Evolutionary conservation across 345 rosid species (phyloP).

Genomic region (Syzygium grande): DNA sequence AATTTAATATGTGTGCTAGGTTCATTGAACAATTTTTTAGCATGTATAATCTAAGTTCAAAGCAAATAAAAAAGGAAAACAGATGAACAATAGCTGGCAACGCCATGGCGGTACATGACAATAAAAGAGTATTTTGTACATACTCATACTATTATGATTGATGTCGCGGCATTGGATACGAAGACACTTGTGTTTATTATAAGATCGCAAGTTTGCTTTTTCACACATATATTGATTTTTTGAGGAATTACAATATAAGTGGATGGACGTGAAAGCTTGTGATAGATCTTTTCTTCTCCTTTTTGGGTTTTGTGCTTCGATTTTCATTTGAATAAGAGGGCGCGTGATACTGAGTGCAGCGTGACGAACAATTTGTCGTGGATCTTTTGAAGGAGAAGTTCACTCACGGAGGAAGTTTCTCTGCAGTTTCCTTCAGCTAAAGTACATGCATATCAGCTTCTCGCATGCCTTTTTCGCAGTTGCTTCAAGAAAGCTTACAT

Average conservation of each 20-base stretch:
- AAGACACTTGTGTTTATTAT: not conserved
- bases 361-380: not conserved
- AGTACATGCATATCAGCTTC: not conserved
- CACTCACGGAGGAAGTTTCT: not conserved
- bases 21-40: not conserved
- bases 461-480: not conserved
- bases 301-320: not conserved
- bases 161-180: not conserved
- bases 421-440: constrained; percentile 15
- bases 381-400: not conserved
- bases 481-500: not conserved
- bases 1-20: not conserved
- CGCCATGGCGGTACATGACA: accelerated
- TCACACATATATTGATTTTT: not conserved
- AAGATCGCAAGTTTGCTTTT: not conserved
- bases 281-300: not conserved
- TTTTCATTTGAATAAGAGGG: not conserved
- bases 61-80: not conserved
- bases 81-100: not conserved
- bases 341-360: not conserved
- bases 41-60: not conserved
- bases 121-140: not conserved
- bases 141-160: not conserved
- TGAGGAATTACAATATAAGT: not conserved
- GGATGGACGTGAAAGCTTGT: not conserved